Evolutionary conservation across 768 basidiomycete species (phyloP).

Genomic region (Boletales sp.): DNA sequence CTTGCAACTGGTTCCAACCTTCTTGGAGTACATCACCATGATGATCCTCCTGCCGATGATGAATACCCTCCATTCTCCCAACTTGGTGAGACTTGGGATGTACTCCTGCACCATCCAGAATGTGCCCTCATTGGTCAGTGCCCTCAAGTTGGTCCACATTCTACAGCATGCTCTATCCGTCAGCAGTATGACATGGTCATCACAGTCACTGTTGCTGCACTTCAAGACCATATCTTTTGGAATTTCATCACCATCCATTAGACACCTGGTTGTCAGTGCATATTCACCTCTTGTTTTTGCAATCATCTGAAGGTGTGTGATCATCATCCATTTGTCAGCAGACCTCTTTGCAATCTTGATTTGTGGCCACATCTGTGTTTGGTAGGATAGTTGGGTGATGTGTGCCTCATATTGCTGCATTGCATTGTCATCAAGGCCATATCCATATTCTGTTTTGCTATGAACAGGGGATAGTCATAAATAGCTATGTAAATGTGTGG

Average conservation of each 20-base stretch:
- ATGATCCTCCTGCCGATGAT: too few species aligned
- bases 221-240: neutral
- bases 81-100: neutral
- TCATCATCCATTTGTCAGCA: neutral
- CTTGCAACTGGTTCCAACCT: too few species aligned
- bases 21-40: too few species aligned
- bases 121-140: too few species aligned
- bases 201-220: neutral
- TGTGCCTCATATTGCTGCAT: too few species aligned
- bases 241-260: neutral
- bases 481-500: too few species aligned
- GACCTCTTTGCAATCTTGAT: neutral
- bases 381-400: too few species aligned
- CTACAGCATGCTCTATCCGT: neutral
- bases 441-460: too few species aligned
- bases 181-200: neutral
- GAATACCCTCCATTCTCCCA: neutral
- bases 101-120: neutral
- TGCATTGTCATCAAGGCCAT: too few species aligned
- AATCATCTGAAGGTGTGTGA: neutral
- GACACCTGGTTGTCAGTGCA: neutral
- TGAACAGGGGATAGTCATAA: too few species aligned
- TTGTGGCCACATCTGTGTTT: constrained; percentile 4
- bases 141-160: too few species aligned
- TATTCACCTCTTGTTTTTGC: neutral